A percentile compares a stretch with the other conserved stretches of the same genome.
Conservation (phyloP, 768 basidiomycete species). For the Trametes cinnabarina region DNA sequence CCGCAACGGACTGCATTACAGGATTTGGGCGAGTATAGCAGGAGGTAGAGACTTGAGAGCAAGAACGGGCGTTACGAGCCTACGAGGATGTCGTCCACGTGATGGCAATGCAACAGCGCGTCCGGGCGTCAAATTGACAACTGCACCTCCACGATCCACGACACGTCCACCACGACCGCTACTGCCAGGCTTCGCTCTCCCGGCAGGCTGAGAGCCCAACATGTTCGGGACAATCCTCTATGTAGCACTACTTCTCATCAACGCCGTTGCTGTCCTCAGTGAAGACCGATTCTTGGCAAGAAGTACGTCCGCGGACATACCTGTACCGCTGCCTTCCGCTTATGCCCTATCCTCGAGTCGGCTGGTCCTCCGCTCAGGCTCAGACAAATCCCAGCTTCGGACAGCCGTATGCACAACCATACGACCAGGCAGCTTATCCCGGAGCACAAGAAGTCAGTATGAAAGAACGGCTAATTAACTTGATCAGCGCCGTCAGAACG, state of each 20-base stretch:
- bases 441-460: slow-evolving; percentile 59
- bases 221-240: slow-evolving; percentile 73
- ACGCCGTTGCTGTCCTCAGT: slow-evolving; percentile 92
- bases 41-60: background rate
- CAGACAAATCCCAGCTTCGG: slow-evolving; percentile 61
- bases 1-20: slow-evolving; percentile 21
- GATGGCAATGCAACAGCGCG: background rate
- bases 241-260: slow-evolving; percentile 83
- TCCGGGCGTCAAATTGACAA: slow-evolving; percentile 7
- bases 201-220: background rate
- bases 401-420: slow-evolving; percentile 67
- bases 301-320: slow-evolving; percentile 52
- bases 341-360: slow-evolving; percentile 54
- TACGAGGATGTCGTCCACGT: background rate
- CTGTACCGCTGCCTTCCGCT: background rate
- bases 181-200: slow-evolving; percentile 7
- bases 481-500: slow-evolving; percentile 93
- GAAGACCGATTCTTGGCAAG: slow-evolving; percentile 95
- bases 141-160: background rate
- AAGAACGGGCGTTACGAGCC: slow-evolving; percentile 9
- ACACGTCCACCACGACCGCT: slow-evolving; percentile 23
- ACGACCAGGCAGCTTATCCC: slow-evolving; percentile 64
- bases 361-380: slow-evolving; percentile 76
- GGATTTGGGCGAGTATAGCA: background rate
- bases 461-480: slow-evolving; percentile 84